phyloP scores from a whole-genome alignment of 2,329 filamentous ascomycete genomes.

The Trichoderma gracile region DNA sequence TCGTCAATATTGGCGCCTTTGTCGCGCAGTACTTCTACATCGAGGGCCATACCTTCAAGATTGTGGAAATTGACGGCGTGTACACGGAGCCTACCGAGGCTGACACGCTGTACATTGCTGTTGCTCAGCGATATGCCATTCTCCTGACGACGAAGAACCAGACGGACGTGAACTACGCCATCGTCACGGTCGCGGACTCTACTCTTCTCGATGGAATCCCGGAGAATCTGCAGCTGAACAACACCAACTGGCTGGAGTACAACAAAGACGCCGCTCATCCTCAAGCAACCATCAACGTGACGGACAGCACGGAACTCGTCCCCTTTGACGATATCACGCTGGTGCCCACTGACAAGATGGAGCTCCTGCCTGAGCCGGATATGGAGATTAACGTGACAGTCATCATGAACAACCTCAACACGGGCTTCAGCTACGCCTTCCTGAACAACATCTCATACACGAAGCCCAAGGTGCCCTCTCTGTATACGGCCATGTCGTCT shows the following conservation, averaged over 20 bases:
- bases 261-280: slow-evolving; percentile 31
- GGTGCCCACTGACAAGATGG: slow-evolving; percentile 54
- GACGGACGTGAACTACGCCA: slow-evolving; percentile 49
- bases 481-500: slow-evolving; percentile 66
- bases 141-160: slow-evolving; percentile 50
- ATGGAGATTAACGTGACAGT: slow-evolving; percentile 51
- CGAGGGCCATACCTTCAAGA: slow-evolving; percentile 42
- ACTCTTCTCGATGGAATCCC: slow-evolving; percentile 46
- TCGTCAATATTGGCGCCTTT: slow-evolving; percentile 56
- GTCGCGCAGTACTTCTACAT: slow-evolving; percentile 51
- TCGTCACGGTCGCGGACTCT: slow-evolving; percentile 35
- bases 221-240: slow-evolving; percentile 50
- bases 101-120: slow-evolving; percentile 47
- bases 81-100: slow-evolving; percentile 49
- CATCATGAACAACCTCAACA: slow-evolving; percentile 54
- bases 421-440: slow-evolving; percentile 56
- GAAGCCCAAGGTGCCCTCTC: slow-evolving; percentile 63
- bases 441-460: slow-evolving; percentile 67
- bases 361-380: slow-evolving; percentile 51
- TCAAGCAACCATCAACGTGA: slow-evolving; percentile 30
- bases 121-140: slow-evolving; percentile 52
- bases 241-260: slow-evolving; percentile 41
- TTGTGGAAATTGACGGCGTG: slow-evolving; percentile 51
- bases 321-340: slow-evolving; percentile 59
- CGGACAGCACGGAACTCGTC: slow-evolving; percentile 49